A percentile compares a stretch with the other conserved stretches of the same genome.
Evolutionary conservation across 2,329 filamentous ascomycete genomes (phyloP).

Genomic region (Alternaria arborescens): DNA sequence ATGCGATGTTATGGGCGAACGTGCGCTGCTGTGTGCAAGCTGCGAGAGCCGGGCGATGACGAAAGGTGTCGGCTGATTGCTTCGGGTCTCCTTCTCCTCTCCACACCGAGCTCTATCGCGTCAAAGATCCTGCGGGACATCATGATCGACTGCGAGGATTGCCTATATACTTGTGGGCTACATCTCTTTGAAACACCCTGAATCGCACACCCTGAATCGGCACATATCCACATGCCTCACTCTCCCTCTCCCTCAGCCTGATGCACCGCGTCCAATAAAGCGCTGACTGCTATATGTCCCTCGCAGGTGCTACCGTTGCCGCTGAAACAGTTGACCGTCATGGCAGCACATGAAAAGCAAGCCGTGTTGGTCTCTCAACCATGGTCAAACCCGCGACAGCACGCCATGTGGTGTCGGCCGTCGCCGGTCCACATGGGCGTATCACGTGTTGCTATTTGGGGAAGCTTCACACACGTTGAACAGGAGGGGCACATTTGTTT

Average conservation of each 20-base stretch:
- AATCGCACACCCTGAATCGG: background rate
- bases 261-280: conserved; percentile 23
- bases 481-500: conserved; percentile 1
- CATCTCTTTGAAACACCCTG: background rate
- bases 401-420: conserved; percentile 3
- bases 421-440: background rate
- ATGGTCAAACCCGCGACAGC: conserved; percentile 6
- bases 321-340: conserved; percentile 12
- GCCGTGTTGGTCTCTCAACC: background rate
- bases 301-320: background rate
- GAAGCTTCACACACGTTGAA: conserved; percentile 2
- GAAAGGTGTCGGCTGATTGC: conserved; percentile 21
- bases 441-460: conserved; percentile 8
- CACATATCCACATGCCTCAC: conserved; percentile 2
- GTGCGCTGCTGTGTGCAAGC: conserved; percentile 10
- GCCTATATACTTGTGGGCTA: background rate
- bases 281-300: conserved; percentile 13
- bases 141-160: conserved; percentile 6
- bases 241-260: conserved; percentile 11
- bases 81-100: conserved; percentile 30
- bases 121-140: background rate
- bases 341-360: background rate
- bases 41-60: conserved; percentile 23
- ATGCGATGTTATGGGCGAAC: conserved; percentile 16
- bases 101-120: conserved; percentile 3